These are phyloP conservation scores for Fomitopsis serialis DNA, from an alignment of 768 basidiomycete genomes.

Conservation along the genomic window DNA sequence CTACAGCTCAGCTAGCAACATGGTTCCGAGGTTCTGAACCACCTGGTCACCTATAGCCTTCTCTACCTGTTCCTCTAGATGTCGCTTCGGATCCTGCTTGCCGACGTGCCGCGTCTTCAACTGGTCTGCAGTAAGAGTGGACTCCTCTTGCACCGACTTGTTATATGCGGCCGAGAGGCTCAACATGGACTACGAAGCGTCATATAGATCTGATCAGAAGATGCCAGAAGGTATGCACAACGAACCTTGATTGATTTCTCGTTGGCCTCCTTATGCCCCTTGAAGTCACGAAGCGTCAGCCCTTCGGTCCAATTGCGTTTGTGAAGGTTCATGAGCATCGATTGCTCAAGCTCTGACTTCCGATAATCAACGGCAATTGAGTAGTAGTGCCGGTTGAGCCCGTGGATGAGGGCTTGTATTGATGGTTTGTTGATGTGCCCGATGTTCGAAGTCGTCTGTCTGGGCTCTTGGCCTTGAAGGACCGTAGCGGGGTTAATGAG, in stretches of 20 bases:
- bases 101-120: constrained; percentile 97
- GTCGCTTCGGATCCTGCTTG: constrained; percentile 96
- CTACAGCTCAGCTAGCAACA: constrained; percentile 89
- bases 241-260: constrained; percentile 93
- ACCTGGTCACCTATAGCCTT: constrained; percentile 98
- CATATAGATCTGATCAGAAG: not conserved
- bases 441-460: constrained; percentile 97
- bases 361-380: constrained; percentile 96
- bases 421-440: constrained; percentile 99
- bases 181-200: constrained; percentile 74
- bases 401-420: constrained; percentile 97
- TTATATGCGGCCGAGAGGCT: constrained; percentile 90
- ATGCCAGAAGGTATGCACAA: constrained; percentile 13
- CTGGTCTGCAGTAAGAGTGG: constrained; percentile 89
- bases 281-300: constrained; percentile 85
- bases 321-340: constrained; percentile 98
- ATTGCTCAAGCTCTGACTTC: constrained; percentile 96
- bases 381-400: constrained; percentile 97
- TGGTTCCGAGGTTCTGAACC: constrained; percentile 90
- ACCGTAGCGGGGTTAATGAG: constrained; percentile 90
- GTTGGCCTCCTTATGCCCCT: constrained; percentile 80
- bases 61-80: constrained; percentile 95
- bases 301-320: constrained; percentile 99
- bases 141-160: constrained; percentile 96
- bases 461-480: constrained; percentile 87